Conservation (phyloP, 371 early-diverging fungal genomes). For the Circinella minor region DNA sequence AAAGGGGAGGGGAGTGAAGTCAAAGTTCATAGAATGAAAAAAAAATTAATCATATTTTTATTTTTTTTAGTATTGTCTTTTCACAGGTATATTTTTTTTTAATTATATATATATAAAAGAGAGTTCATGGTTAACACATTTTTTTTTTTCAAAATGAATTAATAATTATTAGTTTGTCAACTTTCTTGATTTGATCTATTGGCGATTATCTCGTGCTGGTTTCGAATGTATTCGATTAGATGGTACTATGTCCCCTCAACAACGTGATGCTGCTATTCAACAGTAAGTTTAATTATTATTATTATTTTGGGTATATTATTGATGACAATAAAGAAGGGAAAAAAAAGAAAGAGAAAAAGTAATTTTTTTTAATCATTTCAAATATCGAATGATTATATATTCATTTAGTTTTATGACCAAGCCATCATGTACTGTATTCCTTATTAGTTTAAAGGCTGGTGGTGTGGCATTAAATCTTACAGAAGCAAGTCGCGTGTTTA, state of each 20-base stretch:
- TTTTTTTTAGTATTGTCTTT: conserved; percentile 39
- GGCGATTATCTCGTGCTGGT: conserved; percentile 94
- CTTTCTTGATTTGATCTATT: conserved; percentile 92
- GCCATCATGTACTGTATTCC: conserved; percentile 85
- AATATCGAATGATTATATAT: not conserved
- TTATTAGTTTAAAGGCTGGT: conserved; percentile 94
- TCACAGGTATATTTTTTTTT: conserved; percentile 37
- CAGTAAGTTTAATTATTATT: conserved; percentile 31
- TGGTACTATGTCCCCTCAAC: conserved; percentile 89
- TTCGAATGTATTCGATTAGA: conserved; percentile 93
- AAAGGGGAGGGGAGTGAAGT: too few relatives aligned
- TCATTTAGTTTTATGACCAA: conserved; percentile 74
- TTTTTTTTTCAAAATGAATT: too few relatives aligned
- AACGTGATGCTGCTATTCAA: conserved; percentile 81
- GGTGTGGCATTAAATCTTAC: conserved; percentile 96
- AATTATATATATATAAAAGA: too few relatives aligned
- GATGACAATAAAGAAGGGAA: not conserved
- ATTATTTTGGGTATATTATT: not conserved
- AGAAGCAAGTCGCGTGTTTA: conserved; percentile 92
- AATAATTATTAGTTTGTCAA: conserved; percentile 86
- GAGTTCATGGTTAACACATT: too few relatives aligned
- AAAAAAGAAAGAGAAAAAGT: not conserved
- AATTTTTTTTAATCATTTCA: not conserved
- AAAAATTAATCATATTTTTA: not conserved
- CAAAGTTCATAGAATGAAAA: too few relatives aligned